phyloP scores from a whole-genome alignment of 768 basidiomycete genomes.

The Lentinula raphanica region DNA sequence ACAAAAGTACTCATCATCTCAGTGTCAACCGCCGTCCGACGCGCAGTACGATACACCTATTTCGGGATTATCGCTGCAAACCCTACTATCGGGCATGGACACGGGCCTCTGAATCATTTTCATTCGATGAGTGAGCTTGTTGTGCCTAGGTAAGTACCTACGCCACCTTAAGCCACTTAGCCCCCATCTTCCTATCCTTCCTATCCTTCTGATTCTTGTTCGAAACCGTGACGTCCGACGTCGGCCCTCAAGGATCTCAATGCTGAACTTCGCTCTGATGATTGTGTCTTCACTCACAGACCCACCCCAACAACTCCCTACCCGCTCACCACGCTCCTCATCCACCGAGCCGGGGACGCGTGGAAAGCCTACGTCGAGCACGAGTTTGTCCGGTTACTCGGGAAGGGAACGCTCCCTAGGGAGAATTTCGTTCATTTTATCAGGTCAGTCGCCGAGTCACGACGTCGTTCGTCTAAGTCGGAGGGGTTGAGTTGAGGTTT shows the following conservation, averaged over 20 bases:
- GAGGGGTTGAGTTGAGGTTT: no score
- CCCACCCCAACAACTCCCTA: constrained; percentile 56
- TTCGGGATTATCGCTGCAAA: constrained; percentile 66
- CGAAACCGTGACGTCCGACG: no score
- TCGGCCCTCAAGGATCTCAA: no score
- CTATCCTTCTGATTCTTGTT: no score
- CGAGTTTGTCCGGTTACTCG: constrained; percentile 75
- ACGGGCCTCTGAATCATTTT: constrained; percentile 85
- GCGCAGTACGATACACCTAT: constrained; percentile 70
- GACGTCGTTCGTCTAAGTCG: no score
- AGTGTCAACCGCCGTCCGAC: constrained; percentile 55
- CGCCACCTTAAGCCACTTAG: no score
- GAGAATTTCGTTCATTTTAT: constrained; percentile 81
- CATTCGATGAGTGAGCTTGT: constrained; percentile 47
- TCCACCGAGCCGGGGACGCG: constrained; percentile 43
- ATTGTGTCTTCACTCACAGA: constrained; percentile 27
- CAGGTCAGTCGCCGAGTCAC: constrained; percentile 42
- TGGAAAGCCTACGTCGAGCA: constrained; percentile 82
- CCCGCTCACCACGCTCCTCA: constrained; percentile 64
- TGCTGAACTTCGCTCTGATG: no score
- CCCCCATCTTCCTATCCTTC: neutral
- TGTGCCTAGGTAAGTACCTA: constrained; percentile 50
- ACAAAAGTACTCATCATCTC: neutral
- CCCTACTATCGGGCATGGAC: constrained; percentile 60
- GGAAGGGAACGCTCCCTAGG: constrained; percentile 59